Evolutionary conservation across 192 early-diverging fungal species (phyloP).

Genomic region (Coemansia aciculifera): DNA sequence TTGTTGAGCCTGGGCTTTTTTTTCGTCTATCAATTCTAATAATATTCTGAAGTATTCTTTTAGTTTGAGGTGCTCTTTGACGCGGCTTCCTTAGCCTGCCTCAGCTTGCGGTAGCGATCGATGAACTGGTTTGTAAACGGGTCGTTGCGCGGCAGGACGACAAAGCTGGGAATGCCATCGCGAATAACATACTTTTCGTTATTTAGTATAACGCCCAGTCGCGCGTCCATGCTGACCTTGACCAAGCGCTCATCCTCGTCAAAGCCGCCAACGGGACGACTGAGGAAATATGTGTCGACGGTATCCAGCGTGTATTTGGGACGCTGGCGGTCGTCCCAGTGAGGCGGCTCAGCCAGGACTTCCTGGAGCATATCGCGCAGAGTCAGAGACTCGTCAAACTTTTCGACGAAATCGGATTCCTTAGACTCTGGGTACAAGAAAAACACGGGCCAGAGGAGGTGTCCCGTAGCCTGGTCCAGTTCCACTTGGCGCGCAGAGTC

Average conservation of each 20-base stretch:
- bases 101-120: slow-evolving; percentile 60
- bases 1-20: background rate
- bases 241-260: slow-evolving; percentile 63
- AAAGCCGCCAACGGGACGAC: slow-evolving; percentile 45
- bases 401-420: slow-evolving; percentile 84
- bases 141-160: slow-evolving; percentile 73
- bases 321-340: slow-evolving; percentile 72
- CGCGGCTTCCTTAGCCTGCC: slow-evolving; percentile 24
- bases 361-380: slow-evolving; percentile 81
- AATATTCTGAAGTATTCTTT: background rate
- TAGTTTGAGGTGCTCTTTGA: slow-evolving; percentile 6
- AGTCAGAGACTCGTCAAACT: slow-evolving; percentile 79
- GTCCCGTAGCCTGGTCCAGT: slow-evolving; percentile 59
- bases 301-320: slow-evolving; percentile 67
- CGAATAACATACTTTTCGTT: slow-evolving; percentile 70
- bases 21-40: slow-evolving; percentile 4
- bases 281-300: slow-evolving; percentile 83
- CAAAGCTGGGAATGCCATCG: slow-evolving; percentile 83
- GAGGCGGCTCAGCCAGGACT: slow-evolving; percentile 78
- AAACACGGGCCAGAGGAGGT: slow-evolving; percentile 79
- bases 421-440: slow-evolving; percentile 95
- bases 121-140: slow-evolving; percentile 67
- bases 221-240: slow-evolving; percentile 62
- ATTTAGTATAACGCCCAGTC: slow-evolving; percentile 65
- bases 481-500: slow-evolving; percentile 57